These are phyloP conservation scores for Alternaria angustiovoidea DNA, from an alignment of 2,329 filamentous ascomycete genomes.

Conservation along the genomic window DNA sequence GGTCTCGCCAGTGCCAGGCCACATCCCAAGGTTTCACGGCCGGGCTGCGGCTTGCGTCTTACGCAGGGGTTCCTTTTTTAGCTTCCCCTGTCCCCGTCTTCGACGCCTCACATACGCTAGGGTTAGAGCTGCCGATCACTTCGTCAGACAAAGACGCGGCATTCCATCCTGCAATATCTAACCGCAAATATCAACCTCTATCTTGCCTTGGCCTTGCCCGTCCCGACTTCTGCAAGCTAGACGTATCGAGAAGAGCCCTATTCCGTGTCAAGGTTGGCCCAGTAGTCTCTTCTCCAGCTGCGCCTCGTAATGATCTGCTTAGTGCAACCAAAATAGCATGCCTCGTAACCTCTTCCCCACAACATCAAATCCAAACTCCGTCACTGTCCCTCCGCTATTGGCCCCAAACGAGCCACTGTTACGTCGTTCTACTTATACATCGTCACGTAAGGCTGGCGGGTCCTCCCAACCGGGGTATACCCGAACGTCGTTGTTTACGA, in stretches of 20 bases:
- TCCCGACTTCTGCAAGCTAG: background rate
- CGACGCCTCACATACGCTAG: slow-evolving; percentile 8
- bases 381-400: background rate
- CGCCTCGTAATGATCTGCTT: slow-evolving; percentile 4
- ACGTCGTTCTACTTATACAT: background rate
- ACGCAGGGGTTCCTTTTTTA: slow-evolving; percentile 5
- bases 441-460: background rate
- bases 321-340: slow-evolving; percentile 13
- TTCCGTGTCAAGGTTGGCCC: background rate
- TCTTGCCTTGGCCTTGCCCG: background rate
- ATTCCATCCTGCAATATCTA: slow-evolving; percentile 1
- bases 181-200: background rate
- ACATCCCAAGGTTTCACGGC: slow-evolving; percentile 9
- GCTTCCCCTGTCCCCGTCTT: slow-evolving; percentile 2
- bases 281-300: background rate
- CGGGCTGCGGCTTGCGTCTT: slow-evolving; percentile 10
- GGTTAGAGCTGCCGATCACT: slow-evolving; percentile 8
- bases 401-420: background rate
- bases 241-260: background rate
- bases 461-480: background rate
- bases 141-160: slow-evolving; percentile 8
- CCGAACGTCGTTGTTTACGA: background rate
- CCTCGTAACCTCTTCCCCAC: slow-evolving; percentile 18
- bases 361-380: background rate
- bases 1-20: slow-evolving; percentile 4